phyloP scores from a whole-genome alignment of 192 early-diverging fungal genomes.

The Dissophora globulifera region DNA sequence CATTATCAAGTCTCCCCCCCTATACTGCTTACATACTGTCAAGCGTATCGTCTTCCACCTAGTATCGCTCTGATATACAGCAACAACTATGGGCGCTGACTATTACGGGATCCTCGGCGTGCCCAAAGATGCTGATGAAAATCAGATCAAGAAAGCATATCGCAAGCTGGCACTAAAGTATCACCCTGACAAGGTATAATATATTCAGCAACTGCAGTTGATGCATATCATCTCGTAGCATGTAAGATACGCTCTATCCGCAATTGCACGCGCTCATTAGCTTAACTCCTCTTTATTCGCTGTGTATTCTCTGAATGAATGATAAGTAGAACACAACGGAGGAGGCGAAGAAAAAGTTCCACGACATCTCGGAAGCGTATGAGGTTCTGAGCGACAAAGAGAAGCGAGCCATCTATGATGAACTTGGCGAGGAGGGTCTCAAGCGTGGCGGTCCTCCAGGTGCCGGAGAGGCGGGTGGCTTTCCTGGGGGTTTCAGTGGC shows the following conservation, averaged over 20 bases:
- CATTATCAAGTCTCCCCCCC: too few species aligned
- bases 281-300: too few species aligned
- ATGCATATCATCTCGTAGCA: too few species aligned
- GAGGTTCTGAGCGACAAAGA: constrained; percentile 93
- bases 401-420: constrained; percentile 93
- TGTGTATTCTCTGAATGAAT: too few species aligned
- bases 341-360: constrained; percentile 85
- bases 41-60: not conserved
- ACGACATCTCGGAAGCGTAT: constrained; percentile 97
- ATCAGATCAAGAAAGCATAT: constrained; percentile 84
- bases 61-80: not conserved
- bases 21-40: too few species aligned
- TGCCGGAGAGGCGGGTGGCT: constrained; percentile 63
- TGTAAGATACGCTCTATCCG: too few species aligned
- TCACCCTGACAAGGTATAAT: constrained; percentile 56
- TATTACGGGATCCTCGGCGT: constrained; percentile 94
- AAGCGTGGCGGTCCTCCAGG: constrained; percentile 67
- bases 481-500: constrained; percentile 56
- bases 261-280: too few species aligned
- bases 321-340: constrained; percentile 27
- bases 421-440: constrained; percentile 94
- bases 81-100: constrained; percentile 83
- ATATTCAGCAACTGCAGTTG: too few species aligned
- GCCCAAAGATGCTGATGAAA: constrained; percentile 78
- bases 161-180: constrained; percentile 63